Base-by-base conservation (phyloP, 257 asterid genomes). In the Haberlea rhodopensis region DNA sequence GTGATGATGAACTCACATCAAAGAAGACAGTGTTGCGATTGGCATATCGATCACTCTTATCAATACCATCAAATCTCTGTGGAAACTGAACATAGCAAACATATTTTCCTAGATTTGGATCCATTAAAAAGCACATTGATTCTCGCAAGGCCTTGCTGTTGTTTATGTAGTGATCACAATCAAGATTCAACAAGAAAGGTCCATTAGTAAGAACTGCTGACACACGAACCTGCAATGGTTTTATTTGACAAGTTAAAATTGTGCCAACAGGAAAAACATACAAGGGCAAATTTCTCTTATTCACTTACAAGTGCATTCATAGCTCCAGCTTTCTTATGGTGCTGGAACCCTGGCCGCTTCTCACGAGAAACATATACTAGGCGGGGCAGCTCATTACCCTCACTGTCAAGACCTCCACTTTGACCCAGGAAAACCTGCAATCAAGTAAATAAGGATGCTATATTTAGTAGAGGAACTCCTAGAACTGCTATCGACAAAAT, bases 291-390 rank as follows among this genome's bases (percentile, higher is more conserved):
- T 37, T 61, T 34, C 58, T n/a, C n/a, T n/a, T 28, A 24, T 58
- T 27, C 60, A 84, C 95, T 86, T 78, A 91, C 96, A 73, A 91
- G 91, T 70, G 98, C 81, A 88, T 91, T 91, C 98, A 91, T 91
- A 49, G 98, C 98, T 77, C 98, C 98, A 29, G 98, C 98, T 79
- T 91, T 91, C 83, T 91, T 91, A 82, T 91, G 98, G 82, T 88
- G 96, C 78, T 88, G 94, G 80, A 88, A 91, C 20, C 98, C 98
- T 28, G 96, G 96, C 43, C 98, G 94, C 82, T 91, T 91, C 81
- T 91, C 98, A 91, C 98, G 98, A 80, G 98, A 91, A 73, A 91
- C 98, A 79, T 88, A 91, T 60, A 91, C 98, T 65, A 88, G 75
- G 32, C 98, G 80, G 13, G 96, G 98, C 69, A 91, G 77, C 85